Percentiles rank a stretch among this genome's conserved stretches.
phyloP scores from a whole-genome alignment of 2,329 filamentous ascomycete species.

The Cladosporium austrohemisphaericum region DNA sequence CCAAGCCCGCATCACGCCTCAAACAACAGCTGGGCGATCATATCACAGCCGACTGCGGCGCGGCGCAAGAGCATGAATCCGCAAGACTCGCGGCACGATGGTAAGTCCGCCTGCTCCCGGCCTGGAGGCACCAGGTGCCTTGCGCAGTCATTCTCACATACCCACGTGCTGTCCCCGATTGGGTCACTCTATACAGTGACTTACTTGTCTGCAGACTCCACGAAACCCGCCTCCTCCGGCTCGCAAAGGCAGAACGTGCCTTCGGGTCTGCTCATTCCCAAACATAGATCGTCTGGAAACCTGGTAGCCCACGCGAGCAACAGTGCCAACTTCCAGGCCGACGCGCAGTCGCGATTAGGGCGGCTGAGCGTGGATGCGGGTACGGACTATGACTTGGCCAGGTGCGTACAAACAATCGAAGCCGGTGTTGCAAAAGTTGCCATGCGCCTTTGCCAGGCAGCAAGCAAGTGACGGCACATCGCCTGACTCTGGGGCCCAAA shows the following conservation, averaged over 20 bases:
- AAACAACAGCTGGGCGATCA: neutral
- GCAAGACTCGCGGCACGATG: constrained; percentile 13
- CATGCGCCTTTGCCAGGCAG: constrained; percentile 2
- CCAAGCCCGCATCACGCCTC: constrained; percentile 2
- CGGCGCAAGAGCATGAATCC: constrained; percentile 16
- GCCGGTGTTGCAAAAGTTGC: neutral
- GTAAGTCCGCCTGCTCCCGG: constrained; percentile 4
- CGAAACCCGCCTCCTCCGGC: constrained; percentile 1
- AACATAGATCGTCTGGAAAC: constrained; percentile 11
- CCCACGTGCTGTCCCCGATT: constrained; percentile 6
- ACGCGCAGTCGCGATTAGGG: constrained; percentile 8
- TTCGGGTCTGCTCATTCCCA: constrained; percentile 14
- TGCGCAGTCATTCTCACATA: constrained; percentile 7
- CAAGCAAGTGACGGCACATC: constrained; percentile 3
- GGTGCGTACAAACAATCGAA: constrained; percentile 7
- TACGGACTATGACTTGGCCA: constrained; percentile 14
- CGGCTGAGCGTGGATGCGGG: constrained; percentile 13
- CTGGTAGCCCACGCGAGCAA: constrained; percentile 1
- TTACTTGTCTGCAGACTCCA: constrained; percentile 8
- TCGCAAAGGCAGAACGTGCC: constrained; percentile 8
- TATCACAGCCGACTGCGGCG: constrained; percentile 1
- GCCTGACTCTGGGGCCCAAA: constrained; percentile 5
- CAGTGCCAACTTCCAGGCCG: neutral
- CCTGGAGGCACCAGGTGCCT: neutral
- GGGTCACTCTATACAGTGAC: neutral